phyloP scores from a whole-genome alignment of 2,329 filamentous ascomycete species.

The Didymella segeticola region DNA sequence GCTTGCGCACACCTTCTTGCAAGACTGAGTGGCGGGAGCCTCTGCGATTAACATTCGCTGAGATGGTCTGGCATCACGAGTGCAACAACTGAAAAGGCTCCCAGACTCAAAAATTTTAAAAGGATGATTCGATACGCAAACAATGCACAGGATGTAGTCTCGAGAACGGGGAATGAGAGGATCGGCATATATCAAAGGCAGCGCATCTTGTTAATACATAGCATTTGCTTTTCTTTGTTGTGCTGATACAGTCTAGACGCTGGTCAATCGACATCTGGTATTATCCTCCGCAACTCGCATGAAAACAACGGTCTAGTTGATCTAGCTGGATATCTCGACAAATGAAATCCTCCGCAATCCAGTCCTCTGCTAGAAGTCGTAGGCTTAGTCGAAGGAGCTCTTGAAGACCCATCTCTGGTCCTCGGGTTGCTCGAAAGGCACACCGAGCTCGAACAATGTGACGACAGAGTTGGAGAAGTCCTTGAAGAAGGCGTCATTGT shows the following conservation, averaged over 20 bases:
- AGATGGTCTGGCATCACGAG: background rate
- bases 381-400: conserved; percentile 50
- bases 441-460: conserved; percentile 92
- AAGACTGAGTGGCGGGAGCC: conserved; percentile 22
- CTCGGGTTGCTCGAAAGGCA: conserved; percentile 73
- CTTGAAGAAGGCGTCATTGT: conserved; percentile 90
- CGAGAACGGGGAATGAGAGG: background rate
- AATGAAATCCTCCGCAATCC: conserved; percentile 15
- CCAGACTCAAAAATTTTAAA: background rate
- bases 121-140: background rate
- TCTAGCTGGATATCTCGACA: conserved; percentile 44
- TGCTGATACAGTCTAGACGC: conserved; percentile 7
- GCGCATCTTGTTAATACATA: background rate
- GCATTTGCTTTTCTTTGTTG: background rate
- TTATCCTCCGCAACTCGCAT: conserved; percentile 2
- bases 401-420: conserved; percentile 55
- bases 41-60: background rate
- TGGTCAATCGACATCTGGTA: background rate
- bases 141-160: background rate
- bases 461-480: conserved; percentile 82
- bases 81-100: background rate
- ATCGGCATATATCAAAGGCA: background rate
- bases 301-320: conserved; percentile 28
- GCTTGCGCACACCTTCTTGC: conserved; percentile 20
- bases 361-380: background rate